Conservation (phyloP, 495 filamentous ascomycete genomes). For the Xylona heveae region DNA sequence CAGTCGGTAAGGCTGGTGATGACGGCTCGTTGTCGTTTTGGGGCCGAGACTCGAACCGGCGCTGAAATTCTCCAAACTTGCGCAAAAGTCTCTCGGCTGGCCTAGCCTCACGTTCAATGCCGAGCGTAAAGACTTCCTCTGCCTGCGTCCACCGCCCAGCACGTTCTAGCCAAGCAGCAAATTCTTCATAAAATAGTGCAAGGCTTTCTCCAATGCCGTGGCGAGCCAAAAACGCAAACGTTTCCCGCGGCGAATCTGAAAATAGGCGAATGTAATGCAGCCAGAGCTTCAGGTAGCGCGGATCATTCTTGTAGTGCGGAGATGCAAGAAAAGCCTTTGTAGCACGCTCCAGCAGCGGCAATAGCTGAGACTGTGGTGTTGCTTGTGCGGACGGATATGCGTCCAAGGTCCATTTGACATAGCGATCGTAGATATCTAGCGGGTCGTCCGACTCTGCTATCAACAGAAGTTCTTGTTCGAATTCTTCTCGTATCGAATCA, state of each 20-base stretch:
- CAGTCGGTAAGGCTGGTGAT: slow-evolving; percentile 66
- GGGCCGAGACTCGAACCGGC: slow-evolving; percentile 41
- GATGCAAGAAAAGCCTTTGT: slow-evolving; percentile 74
- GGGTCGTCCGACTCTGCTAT: slow-evolving; percentile 84
- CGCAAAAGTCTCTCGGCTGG: slow-evolving; percentile 60
- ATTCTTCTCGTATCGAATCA: slow-evolving; percentile 60
- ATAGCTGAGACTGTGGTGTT: slow-evolving; percentile 69
- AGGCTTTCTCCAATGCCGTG: slow-evolving; percentile 72
- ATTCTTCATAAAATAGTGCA: slow-evolving; percentile 95
- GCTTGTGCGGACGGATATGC: slow-evolving; percentile 88
- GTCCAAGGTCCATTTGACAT: slow-evolving; percentile 89
- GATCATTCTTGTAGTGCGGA: slow-evolving; percentile 81
- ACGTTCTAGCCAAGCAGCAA: slow-evolving; percentile 75
- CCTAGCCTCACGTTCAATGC: slow-evolving; percentile 70
- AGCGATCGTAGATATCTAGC: slow-evolving; percentile 87
- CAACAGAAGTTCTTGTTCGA: slow-evolving; percentile 56
- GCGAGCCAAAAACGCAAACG: slow-evolving; percentile 74
- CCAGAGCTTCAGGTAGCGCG: slow-evolving; percentile 83
- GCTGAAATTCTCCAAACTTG: slow-evolving; percentile 79
- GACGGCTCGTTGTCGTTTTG: slow-evolving; percentile 41
- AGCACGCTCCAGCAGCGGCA: slow-evolving; percentile 77
- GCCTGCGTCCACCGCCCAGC: slow-evolving; percentile 77
- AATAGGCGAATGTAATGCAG: slow-evolving; percentile 84
- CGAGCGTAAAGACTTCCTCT: slow-evolving; percentile 76
- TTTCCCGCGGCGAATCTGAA: slow-evolving; percentile 77